Conservation (phyloP, 176 grass and related monocot species). For the Cocos nucifera region DNA sequence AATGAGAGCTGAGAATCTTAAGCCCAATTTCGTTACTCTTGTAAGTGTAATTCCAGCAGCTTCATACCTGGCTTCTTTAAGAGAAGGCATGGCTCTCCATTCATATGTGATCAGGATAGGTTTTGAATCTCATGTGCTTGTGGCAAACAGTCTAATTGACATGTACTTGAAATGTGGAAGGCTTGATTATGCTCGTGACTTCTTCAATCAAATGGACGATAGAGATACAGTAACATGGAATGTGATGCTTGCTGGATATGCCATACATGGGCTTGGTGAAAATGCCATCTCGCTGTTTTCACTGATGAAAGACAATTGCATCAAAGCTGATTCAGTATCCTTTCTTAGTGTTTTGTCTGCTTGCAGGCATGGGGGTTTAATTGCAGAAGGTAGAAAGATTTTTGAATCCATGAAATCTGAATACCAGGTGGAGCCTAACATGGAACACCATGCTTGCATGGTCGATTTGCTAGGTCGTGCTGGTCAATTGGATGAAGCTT, state of each 20-base stretch:
- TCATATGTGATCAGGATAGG: slow-evolving; percentile 26
- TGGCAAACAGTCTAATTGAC: slow-evolving; percentile 37
- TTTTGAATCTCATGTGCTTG: slow-evolving; percentile 20
- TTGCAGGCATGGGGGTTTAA: slow-evolving; percentile 67
- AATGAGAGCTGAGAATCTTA: slow-evolving; percentile 31
- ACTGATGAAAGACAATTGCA: slow-evolving; percentile 32
- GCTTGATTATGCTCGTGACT: slow-evolving; percentile 25
- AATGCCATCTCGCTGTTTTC: slow-evolving; percentile 60
- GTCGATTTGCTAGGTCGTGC: slow-evolving; percentile 76
- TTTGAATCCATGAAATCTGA: slow-evolving; percentile 48
- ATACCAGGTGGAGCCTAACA: slow-evolving; percentile 32
- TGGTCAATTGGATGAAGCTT: slow-evolving; percentile 55
- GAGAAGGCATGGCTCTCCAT: slow-evolving; percentile 27
- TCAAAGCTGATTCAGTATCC: slow-evolving; percentile 56
- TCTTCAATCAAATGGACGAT: slow-evolving; percentile 30
- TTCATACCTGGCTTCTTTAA: slow-evolving; percentile 24
- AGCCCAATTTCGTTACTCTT: slow-evolving; percentile 33
- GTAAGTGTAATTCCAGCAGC: slow-evolving; percentile 33
- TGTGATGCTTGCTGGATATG: slow-evolving; percentile 37
- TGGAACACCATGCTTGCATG: slow-evolving; percentile 83
- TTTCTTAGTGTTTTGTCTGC: slow-evolving; percentile 69
- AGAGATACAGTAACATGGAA: slow-evolving; percentile 39
- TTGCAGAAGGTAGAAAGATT: slow-evolving; percentile 45
- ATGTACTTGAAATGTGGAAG: slow-evolving; percentile 49
- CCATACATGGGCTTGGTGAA: slow-evolving; percentile 58